Conservation (phyloP, 1,139 yeast genomes). For the Protomyces inouyei region DNA sequence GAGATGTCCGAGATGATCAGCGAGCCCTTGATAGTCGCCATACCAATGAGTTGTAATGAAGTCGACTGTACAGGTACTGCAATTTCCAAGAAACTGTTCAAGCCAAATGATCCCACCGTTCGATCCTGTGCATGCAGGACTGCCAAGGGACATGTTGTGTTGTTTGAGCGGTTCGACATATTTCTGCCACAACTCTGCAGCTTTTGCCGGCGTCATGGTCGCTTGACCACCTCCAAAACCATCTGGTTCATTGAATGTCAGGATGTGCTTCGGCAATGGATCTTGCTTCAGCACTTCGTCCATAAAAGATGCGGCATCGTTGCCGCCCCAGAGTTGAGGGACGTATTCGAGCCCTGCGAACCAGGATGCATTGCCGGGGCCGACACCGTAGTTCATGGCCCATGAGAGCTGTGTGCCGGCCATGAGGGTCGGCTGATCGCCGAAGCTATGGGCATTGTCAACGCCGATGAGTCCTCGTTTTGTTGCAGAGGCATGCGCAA, state of each 20-base stretch:
- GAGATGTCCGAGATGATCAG: background rate
- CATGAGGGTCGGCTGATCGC: slow-evolving; percentile 15
- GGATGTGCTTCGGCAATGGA: background rate
- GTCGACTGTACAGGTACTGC: slow-evolving; percentile 8
- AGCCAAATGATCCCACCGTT: slow-evolving; percentile 1
- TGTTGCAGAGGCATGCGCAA: background rate
- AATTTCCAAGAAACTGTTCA: slow-evolving; percentile 5
- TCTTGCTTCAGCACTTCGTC: background rate
- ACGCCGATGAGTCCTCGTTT: slow-evolving; percentile 24
- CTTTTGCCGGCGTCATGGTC: background rate
- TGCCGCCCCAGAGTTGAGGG: slow-evolving; percentile 2
- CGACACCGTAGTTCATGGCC: background rate
- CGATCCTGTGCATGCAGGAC: slow-evolving; percentile 2
- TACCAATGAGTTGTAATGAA: slow-evolving; percentile 7
- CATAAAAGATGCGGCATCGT: background rate
- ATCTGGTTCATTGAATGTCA: slow-evolving; percentile 14
- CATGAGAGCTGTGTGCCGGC: slow-evolving; percentile 12
- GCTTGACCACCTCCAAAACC: slow-evolving; percentile 3
- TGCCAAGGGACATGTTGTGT: background rate
- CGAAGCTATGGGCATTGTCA: slow-evolving; percentile 12
- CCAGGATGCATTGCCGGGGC: background rate
- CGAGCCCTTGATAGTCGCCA: slow-evolving; percentile 3
- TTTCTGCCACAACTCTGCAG: slow-evolving; percentile 5
- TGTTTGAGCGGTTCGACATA: slow-evolving; percentile 2
- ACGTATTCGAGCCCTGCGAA: background rate